Percentiles rank a stretch among this genome's conserved stretches.
phyloP scores from a whole-genome alignment of 352 stramenopile species.

The Thraustotheca clavata region DNA sequence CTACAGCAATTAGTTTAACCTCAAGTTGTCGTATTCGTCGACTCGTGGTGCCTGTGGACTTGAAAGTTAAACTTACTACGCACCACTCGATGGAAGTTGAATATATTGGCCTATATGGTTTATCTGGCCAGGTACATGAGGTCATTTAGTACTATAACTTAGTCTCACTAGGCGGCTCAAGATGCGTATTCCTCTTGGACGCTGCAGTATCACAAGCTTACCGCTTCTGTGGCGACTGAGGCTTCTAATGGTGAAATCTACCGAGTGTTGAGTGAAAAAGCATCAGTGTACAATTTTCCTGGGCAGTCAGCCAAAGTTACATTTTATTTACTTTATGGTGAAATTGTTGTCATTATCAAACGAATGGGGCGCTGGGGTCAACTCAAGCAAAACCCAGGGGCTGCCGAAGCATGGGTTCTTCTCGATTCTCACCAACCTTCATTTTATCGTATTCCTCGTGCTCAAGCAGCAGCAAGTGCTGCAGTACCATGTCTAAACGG shows the following conservation, averaged over 20 bases:
- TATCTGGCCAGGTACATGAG: not conserved
- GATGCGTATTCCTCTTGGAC: conserved; percentile 18
- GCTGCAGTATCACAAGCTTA: conserved; percentile 11
- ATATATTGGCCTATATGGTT: conserved; percentile 7
- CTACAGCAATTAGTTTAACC: not conserved
- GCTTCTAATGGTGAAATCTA: not conserved
- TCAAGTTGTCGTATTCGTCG: conserved; percentile 11
- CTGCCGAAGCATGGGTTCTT: conserved; percentile 15
- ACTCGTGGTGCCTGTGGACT: conserved; percentile 2
- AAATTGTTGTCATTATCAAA: conserved; percentile 2
- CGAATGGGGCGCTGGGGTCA: conserved; percentile 6
- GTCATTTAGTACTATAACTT: not conserved
- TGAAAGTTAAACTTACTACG: conserved; percentile 17
- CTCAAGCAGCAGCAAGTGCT: conserved; percentile 7
- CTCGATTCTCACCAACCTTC: conserved; percentile 18
- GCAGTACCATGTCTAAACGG: conserved; percentile 12
- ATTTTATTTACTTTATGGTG: conserved; percentile 12
- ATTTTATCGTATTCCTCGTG: conserved; percentile 14
- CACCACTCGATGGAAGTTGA: conserved; percentile 19
- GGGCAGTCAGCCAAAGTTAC: not conserved
- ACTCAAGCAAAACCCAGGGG: not conserved
- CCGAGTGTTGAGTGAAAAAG: conserved; percentile 16
- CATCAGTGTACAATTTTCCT: conserved; percentile 16
- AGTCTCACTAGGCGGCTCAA: conserved; percentile 4
- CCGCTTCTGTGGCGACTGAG: not conserved